Conservation (phyloP, 331 rosid genomes). For the Acacia concinna region DNA sequence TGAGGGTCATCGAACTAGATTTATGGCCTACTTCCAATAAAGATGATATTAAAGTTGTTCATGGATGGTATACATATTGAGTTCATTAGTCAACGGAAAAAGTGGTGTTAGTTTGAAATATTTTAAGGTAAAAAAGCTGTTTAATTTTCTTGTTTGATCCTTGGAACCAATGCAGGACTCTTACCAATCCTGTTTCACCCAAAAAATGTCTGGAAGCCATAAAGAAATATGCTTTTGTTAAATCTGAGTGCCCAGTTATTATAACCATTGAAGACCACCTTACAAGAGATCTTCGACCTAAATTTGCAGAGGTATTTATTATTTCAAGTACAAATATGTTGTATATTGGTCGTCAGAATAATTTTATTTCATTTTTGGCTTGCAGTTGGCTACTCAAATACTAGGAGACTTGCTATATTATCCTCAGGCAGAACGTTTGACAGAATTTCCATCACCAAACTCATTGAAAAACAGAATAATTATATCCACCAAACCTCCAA, state of each 20-base stretch:
- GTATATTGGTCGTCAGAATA: too few relatives aligned
- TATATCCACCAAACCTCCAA: constrained; percentile 89
- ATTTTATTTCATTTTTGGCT: constrained; percentile 10
- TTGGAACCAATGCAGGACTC: constrained; percentile 62
- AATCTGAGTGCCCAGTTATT: constrained; percentile 82
- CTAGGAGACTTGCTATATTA: constrained; percentile 74
- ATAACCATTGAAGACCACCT: constrained; percentile 95
- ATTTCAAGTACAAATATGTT: not conserved
- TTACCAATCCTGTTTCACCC: constrained; percentile 81
- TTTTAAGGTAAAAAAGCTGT: not conserved
- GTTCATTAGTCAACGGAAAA: not conserved
- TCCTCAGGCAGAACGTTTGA: constrained; percentile 49
- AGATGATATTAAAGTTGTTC: constrained; percentile 75
- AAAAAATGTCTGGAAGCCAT: constrained; percentile 72
- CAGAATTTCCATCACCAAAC: constrained; percentile 86
- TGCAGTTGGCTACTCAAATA: constrained; percentile 66
- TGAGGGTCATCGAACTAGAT: constrained; percentile 83
- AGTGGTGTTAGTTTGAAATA: not conserved
- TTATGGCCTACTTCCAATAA: constrained; percentile 82
- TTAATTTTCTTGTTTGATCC: not conserved
- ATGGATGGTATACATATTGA: constrained; percentile 69
- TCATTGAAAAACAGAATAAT: constrained; percentile 62
- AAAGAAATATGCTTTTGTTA: constrained; percentile 67
- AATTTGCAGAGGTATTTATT: constrained; percentile 67
- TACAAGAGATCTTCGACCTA: constrained; percentile 62